Evolutionary conservation across 2,329 filamentous ascomycete species (phyloP), one percentile per base, ranked within the genome.

Genomic region (Talaromyces sp.): DNA sequence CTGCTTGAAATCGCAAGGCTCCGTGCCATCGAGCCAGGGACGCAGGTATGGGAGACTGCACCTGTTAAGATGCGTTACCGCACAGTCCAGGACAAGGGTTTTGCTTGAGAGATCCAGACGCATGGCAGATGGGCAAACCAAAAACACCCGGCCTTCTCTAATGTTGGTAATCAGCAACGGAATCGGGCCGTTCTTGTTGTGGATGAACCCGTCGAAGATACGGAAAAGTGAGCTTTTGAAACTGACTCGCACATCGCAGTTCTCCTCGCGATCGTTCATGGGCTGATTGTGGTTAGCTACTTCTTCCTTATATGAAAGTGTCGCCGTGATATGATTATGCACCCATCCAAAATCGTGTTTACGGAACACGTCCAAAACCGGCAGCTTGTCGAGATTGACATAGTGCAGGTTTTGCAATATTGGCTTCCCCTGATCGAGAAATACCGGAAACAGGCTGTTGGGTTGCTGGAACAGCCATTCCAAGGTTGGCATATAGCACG

Each of bases 1-100:
- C 23, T 27, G 23, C 12, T 23, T 14, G n/a, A 36, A 42, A 34
- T 27, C 16, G 50, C 31, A 61, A 56, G 16, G 65, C 68, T n/a
- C 60, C 3, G 50, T 28, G 14, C 50, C 28, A 5, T 53, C 50
- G 28, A 53, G 28, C 50, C 50, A 53, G 50, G 50, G 50, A n/a
- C 50, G 50, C 14, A 53, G 28, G 28, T 53, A 53, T 0, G 50
- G 50, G 1, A 53, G 50, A 5, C 50, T 53, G 14, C 5, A 16
- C 10, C n/a, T 53, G 28, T 53, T 53, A 27, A 53, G 50, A 31
- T 53, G 50, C 3, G 28, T 10, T 5, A 53, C 50, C 10, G 30
- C 16, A 8, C 50, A 53, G 28, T 53, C 50, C 27, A 53, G 9
- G 31, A 53, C 50, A 18, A 53, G 31, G 5, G 50, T 53, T 31